Conservation (phyloP, 495 filamentous ascomycete species). For the Lichenothelia convexa region DNA sequence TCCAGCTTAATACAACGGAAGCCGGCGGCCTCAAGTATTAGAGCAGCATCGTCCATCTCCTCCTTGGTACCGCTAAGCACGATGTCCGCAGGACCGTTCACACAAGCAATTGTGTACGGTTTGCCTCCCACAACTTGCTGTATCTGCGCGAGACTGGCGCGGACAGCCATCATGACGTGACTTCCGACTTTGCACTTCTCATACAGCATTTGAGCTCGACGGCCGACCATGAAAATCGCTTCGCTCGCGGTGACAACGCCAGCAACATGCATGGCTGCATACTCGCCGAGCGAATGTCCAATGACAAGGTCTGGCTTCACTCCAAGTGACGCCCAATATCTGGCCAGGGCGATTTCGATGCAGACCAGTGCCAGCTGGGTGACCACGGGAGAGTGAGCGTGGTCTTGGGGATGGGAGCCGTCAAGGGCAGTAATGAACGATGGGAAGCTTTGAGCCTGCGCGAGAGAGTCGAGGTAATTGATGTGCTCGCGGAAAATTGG, state of each 20-base stretch:
- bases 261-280: constrained; percentile 12
- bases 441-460: constrained; percentile 3
- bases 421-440: constrained; percentile 4
- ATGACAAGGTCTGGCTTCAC: constrained; percentile 16
- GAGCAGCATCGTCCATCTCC: constrained; percentile 8
- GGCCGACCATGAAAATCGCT: constrained; percentile 9
- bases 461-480: constrained; percentile 1
- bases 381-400: background rate
- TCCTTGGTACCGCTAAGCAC: constrained; percentile 17
- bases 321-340: constrained; percentile 19
- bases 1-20: constrained; percentile 33
- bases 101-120: constrained; percentile 19
- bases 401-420: background rate
- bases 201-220: constrained; percentile 8
- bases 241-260: constrained; percentile 9
- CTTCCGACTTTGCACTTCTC: constrained; percentile 3
- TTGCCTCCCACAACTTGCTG: background rate
- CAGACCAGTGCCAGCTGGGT: constrained; percentile 19
- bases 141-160: background rate
- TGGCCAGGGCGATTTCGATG: constrained; percentile 21
- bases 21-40: constrained; percentile 7
- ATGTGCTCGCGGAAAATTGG: constrained; percentile 4
- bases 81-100: constrained; percentile 18
- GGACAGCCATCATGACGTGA: constrained; percentile 19
- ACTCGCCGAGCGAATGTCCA: constrained; percentile 18